Conservation (phyloP, 176 grass and related monocot genomes). For the Musa itinerans region DNA sequence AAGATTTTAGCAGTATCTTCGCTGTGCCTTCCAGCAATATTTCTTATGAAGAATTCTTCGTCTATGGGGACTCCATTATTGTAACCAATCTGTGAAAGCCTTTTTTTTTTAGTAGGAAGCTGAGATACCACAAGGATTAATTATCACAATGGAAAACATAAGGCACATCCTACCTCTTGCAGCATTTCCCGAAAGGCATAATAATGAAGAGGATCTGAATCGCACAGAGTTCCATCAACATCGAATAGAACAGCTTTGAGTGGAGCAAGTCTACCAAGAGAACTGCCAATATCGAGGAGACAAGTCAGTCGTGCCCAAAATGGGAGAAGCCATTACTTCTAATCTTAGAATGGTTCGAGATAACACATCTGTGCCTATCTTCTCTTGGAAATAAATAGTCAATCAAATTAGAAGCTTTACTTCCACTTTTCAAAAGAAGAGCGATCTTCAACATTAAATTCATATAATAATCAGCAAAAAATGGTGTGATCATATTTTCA, state of each 20-base stretch:
- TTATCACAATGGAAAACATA: background rate
- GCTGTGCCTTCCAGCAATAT: constrained; percentile 80
- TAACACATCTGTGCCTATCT: too few relatives aligned
- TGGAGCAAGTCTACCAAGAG: constrained; percentile 42
- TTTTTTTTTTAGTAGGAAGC: background rate
- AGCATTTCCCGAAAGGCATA: constrained; percentile 75
- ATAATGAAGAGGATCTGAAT: constrained; percentile 85
- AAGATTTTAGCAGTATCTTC: constrained; percentile 55
- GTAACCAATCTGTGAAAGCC: constrained; percentile 65
- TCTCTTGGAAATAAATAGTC: too few relatives aligned
- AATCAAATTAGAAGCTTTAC: background rate
- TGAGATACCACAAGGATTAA: background rate
- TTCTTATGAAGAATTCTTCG: constrained; percentile 79
- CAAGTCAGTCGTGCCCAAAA: background rate
- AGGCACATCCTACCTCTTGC: constrained; percentile 35
- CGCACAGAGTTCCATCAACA: constrained; percentile 87
- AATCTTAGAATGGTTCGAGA: background rate
- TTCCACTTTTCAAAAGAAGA: too few relatives aligned
- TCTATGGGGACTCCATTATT: constrained; percentile 84
- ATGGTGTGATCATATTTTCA: too few relatives aligned
- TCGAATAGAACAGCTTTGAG: constrained; percentile 81
- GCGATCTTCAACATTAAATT: too few relatives aligned
- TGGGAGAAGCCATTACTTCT: background rate
- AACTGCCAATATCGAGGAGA: constrained; percentile 25
- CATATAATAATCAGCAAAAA: too few relatives aligned